These are phyloP conservation scores for Leccinum subtestaceum DNA, from an alignment of 768 basidiomycete species.

Conservation along the genomic window DNA sequence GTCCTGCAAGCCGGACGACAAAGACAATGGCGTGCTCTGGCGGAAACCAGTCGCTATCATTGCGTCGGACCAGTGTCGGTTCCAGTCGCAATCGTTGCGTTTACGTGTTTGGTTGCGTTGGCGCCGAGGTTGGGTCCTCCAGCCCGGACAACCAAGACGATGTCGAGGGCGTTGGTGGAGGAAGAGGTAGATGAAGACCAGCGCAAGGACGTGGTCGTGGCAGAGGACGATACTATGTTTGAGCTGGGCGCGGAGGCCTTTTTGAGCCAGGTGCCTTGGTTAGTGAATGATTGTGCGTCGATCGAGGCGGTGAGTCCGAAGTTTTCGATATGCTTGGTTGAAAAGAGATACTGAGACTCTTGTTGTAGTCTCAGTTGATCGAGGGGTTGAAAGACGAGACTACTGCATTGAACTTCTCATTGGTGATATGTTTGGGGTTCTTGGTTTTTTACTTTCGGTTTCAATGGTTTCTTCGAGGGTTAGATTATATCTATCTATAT, in stretches of 20 bases:
- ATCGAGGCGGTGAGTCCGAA: not conserved
- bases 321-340: no score
- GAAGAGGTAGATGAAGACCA: not conserved
- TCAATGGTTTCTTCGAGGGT: no score
- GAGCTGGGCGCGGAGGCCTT: conserved; percentile 13
- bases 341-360: no score
- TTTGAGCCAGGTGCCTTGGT: conserved; percentile 7
- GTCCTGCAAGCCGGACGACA: no score
- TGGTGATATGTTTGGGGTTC: not conserved
- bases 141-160: not conserved
- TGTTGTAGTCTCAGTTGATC: not conserved
- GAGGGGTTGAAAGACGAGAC: not conserved
- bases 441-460: not conserved
- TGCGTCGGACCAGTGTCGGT: not conserved
- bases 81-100: not conserved
- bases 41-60: no score
- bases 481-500: no score
- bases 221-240: conserved; percentile 9
- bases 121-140: not conserved
- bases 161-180: not conserved
- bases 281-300: not conserved
- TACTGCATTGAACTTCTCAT: not conserved
- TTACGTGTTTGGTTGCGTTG: not conserved
- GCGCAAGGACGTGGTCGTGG: not conserved
- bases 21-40: no score